Evolutionary conservation across 2,329 filamentous ascomycete genomes (phyloP).

Genomic region (Knoxdaviesia proteae): DNA sequence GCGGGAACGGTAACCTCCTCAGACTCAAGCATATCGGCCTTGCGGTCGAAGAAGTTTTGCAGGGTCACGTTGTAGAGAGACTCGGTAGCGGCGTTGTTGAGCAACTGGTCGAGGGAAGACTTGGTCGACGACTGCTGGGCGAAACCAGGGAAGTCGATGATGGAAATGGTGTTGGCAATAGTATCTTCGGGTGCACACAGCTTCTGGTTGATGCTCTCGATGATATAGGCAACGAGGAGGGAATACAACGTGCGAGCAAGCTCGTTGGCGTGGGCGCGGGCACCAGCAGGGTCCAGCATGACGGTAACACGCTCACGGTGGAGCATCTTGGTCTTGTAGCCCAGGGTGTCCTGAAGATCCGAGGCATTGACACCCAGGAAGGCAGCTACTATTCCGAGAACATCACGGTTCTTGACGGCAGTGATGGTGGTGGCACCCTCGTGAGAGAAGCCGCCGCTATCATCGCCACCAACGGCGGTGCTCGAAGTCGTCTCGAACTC

Average conservation of each 20-base stretch:
- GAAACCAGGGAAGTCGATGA: constrained; percentile 94
- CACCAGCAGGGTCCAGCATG: constrained; percentile 85
- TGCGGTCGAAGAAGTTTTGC: constrained; percentile 89
- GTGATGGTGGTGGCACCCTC: constrained; percentile 78
- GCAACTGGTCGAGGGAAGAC: constrained; percentile 72
- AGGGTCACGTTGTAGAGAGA: constrained; percentile 82
- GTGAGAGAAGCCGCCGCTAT: constrained; percentile 90
- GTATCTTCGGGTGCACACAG: constrained; percentile 73
- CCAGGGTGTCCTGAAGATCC: constrained; percentile 71
- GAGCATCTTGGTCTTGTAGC: constrained; percentile 93
- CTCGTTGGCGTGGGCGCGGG: constrained; percentile 81
- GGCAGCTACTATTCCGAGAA: constrained; percentile 68
- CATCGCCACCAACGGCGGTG: constrained; percentile 62
- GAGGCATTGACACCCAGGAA: constrained; percentile 71
- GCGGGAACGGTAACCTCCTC: constrained; percentile 81
- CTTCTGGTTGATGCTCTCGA: constrained; percentile 79
- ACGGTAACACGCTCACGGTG: constrained; percentile 94
- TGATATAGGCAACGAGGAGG: constrained; percentile 78
- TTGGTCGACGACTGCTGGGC: constrained; percentile 64
- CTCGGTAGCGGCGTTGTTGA: constrained; percentile 88
- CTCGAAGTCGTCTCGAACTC: constrained; percentile 72
- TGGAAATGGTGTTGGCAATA: constrained; percentile 81
- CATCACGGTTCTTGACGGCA: constrained; percentile 82
- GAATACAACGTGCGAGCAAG: constrained; percentile 85
- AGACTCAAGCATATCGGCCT: constrained; percentile 79